Evolutionary conservation across 805 yeast species (phyloP).

Genomic region (Wickerhamiella brachini): DNA sequence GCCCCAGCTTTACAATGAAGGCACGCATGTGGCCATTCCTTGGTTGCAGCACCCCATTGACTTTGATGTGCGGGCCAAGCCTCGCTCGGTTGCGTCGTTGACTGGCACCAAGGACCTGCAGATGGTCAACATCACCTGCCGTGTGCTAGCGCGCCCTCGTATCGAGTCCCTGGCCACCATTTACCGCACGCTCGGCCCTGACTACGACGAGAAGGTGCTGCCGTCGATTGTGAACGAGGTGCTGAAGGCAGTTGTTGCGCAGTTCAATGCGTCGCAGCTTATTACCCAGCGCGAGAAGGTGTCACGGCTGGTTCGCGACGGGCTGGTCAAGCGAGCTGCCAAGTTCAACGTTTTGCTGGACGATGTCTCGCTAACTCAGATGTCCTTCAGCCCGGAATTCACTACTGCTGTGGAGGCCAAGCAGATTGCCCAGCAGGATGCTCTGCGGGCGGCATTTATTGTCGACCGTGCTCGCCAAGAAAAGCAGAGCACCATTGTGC

Average conservation of each 20-base stretch:
- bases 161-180: slow-evolving; percentile 65
- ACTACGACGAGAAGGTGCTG: slow-evolving; percentile 91
- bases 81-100: slow-evolving; percentile 86
- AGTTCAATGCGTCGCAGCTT: slow-evolving; percentile 93
- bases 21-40: slow-evolving; percentile 88
- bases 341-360: slow-evolving; percentile 79
- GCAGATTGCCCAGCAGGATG: slow-evolving; percentile 98
- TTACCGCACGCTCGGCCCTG: slow-evolving; percentile 83
- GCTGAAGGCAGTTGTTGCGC: slow-evolving; percentile 91
- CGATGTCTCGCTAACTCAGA: slow-evolving; percentile 90
- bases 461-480: slow-evolving; percentile 97
- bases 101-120: slow-evolving; percentile 98
- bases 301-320: slow-evolving; percentile 80
- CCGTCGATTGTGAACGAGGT: slow-evolving; percentile 99
- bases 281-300: slow-evolving; percentile 99
- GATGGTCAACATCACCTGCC: slow-evolving; percentile 98
- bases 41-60: slow-evolving; percentile 89
- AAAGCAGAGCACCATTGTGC: slow-evolving; percentile 91
- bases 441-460: slow-evolving; percentile 93
- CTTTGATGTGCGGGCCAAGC: slow-evolving; percentile 93
- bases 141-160: slow-evolving; percentile 87
- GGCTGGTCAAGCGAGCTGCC: slow-evolving; percentile 77
- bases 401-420: slow-evolving; percentile 96
- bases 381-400: slow-evolving; percentile 97
- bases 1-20: slow-evolving; percentile 74